These are phyloP conservation scores for Pyricularia sp. DNA, from an alignment of 2,329 filamentous ascomycete species.

Conservation along the genomic window DNA sequence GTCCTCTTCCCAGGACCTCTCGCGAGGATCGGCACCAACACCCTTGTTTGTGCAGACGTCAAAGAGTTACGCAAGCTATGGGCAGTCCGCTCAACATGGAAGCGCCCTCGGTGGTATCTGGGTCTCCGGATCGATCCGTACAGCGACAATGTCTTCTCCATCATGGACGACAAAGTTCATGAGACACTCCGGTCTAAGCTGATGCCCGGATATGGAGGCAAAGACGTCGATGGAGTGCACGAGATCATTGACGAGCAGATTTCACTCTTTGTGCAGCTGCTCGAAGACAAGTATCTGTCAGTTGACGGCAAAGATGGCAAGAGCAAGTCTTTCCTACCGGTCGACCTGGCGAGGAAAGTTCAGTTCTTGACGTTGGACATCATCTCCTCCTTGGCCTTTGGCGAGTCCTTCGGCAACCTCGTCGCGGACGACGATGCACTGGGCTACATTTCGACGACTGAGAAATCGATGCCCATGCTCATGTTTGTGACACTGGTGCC, in stretches of 20 bases:
- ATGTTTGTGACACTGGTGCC: conserved; percentile 32
- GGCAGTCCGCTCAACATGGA: conserved; percentile 17
- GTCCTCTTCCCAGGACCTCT: background rate
- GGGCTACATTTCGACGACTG: conserved; percentile 29
- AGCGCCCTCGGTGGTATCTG: conserved; percentile 28
- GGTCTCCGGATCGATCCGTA: conserved; percentile 39
- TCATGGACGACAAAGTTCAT: conserved; percentile 36
- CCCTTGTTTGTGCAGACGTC: conserved; percentile 19
- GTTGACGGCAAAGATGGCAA: background rate
- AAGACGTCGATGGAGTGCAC: conserved; percentile 19
- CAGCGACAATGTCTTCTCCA: conserved; percentile 39
- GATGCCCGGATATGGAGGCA: conserved; percentile 17
- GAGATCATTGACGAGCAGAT: conserved; percentile 34
- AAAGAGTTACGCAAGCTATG: conserved; percentile 20
- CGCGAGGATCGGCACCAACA: conserved; percentile 11
- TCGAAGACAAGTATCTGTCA: conserved; percentile 19
- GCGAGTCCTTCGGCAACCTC: conserved; percentile 32
- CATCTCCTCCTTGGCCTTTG: conserved; percentile 36
- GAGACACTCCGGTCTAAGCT: conserved; percentile 25
- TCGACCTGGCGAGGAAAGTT: conserved; percentile 34
- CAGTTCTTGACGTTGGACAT: conserved; percentile 43
- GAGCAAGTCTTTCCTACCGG: background rate
- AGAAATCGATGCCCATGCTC: conserved; percentile 29
- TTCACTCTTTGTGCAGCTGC: conserved; percentile 31
- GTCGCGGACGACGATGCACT: conserved; percentile 29